phyloP scores from a whole-genome alignment of 257 asterid species.

The Solanum etuberosum region DNA sequence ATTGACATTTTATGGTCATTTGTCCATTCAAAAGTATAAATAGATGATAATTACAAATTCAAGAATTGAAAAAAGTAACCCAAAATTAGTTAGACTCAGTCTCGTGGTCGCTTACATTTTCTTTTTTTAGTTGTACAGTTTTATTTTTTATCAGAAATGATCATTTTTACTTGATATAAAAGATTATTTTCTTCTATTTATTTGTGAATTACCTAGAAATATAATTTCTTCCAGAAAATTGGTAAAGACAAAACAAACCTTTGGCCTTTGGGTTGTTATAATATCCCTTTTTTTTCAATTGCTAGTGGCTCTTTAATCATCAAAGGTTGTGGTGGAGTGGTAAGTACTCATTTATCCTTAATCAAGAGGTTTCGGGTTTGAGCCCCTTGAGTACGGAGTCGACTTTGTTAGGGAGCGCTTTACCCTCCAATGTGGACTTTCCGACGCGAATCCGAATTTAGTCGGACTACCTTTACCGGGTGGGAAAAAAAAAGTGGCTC shows the following conservation, averaged over 20 bases:
- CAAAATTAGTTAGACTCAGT: background rate
- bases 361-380: no score
- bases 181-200: background rate
- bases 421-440: no score
- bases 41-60: background rate
- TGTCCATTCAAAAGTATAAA: background rate
- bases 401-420: no score
- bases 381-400: no score
- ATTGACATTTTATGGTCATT: background rate
- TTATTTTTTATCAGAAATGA: no score
- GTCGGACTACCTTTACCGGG: no score
- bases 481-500: no score
- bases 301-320: background rate
- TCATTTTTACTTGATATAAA: no score
- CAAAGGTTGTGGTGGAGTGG: no score
- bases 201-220: background rate
- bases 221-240: background rate
- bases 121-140: no score
- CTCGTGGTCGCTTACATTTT: background rate
- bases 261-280: background rate
- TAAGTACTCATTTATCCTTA: no score
- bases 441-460: no score
- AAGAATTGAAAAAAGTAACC: background rate
- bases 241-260: background rate
- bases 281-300: background rate